These are phyloP conservation scores for Cydonia oblonga DNA, from an alignment of 331 rosid genomes.

Conservation along the genomic window DNA sequence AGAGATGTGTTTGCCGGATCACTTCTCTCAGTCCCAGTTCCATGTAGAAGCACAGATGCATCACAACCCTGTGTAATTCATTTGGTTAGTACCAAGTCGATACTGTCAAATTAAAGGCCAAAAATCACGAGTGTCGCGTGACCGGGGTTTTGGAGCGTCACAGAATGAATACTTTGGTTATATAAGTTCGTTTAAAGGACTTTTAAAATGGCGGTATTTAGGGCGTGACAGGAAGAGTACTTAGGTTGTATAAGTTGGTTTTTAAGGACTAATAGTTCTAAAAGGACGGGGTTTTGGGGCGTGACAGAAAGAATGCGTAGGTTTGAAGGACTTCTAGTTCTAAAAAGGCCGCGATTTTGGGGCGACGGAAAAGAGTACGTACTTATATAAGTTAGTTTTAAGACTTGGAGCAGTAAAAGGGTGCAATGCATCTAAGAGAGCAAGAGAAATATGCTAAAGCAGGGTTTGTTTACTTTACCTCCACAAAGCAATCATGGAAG, in stretches of 20 bases:
- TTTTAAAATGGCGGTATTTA: no score
- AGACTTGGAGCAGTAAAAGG: neutral
- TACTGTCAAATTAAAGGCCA: neutral
- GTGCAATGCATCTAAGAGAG: neutral
- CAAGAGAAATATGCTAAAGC: neutral
- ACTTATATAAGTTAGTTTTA: neutral
- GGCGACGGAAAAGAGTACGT: neutral
- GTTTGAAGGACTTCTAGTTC: no score
- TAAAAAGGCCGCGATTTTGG: no score
- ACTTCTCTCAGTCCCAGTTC: constrained; percentile 62
- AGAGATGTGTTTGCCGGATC: constrained; percentile 78
- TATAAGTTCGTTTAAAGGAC: no score
- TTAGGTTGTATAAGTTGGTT: no score
- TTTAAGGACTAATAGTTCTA: no score
- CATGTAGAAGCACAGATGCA: constrained; percentile 68
- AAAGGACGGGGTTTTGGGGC: no score
- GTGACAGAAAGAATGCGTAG: no score
- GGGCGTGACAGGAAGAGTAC: no score
- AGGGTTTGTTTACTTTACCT: constrained; percentile 33
- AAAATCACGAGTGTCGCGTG: neutral
- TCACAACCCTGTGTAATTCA: constrained; percentile 65
- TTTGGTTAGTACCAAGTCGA: neutral
- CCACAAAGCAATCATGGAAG: constrained; percentile 92
- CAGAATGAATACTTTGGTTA: no score
- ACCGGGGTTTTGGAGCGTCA: no score